Base-by-base conservation (phyloP, 2,329 filamentous ascomycete genomes). In the Talaromyces sp. region DNA sequence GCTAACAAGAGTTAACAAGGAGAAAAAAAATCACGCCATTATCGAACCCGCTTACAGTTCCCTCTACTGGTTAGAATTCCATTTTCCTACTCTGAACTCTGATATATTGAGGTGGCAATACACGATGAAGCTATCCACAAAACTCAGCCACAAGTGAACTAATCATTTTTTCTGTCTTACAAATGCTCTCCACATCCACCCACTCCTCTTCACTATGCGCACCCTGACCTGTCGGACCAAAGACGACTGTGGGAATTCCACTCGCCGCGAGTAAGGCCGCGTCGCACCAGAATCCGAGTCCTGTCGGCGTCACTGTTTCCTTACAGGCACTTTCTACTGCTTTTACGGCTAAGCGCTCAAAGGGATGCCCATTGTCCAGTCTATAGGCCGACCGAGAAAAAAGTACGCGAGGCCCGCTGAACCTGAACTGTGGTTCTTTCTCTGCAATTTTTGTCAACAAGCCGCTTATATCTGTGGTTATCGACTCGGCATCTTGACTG, bases 181-280 rank as follows among this genome's bases (percentile, higher is more conserved):
- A 60, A 9, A 81, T 63, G 36, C 77, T 80, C 9, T 77, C 63
- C 1, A 76, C 68, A 21, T 78, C 73, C 0, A 78, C 79, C 74
- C 75, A 81, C 66, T 84, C 80, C 57, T 79, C 75, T 52, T 77
- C 79, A 1, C 69, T 72, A 62, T 83, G 79, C 3, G 82, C 61
- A 0, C 81, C 81, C n/a, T 75, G 72, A 0, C 79, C 80, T 8
- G 64, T 66, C 0, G 78, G 78, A 0, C 80, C 78, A 64, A 75
- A 81, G 1, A 82, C 69, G 15, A 83, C 66, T 0, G 73, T 66
- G 0, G 78, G 74, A 28, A 82, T 78, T 0, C 78, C 80, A 13
- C 66, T 69, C 17, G 75, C 70, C 0, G 72, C 69, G 0, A 83
- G 61, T 11, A 82, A 64, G 1, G 80, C 80, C n/a, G 75, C 78